Conservation (phyloP, 805 yeast genomes). For the Candida endomychidarum region DNA sequence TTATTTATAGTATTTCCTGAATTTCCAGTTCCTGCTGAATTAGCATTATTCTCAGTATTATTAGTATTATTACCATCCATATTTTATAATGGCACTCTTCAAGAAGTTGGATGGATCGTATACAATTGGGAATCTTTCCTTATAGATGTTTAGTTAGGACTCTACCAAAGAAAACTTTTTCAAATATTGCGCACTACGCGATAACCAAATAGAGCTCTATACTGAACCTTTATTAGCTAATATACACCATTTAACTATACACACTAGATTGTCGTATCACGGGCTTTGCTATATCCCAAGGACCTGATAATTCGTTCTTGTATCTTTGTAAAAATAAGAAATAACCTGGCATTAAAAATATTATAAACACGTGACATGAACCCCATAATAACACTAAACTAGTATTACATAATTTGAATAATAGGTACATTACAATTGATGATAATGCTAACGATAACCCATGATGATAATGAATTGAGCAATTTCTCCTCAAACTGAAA, state of each 20-base stretch:
- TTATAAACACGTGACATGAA: slow-evolving; percentile 45
- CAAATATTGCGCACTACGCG: neutral
- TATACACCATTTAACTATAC: neutral
- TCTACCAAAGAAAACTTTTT: neutral
- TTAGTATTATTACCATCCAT: slow-evolving; percentile 3
- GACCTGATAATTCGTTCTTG: slow-evolving; percentile 85
- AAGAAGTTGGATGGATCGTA: neutral
- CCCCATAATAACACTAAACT: slow-evolving; percentile 49
- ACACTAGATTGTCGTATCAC: slow-evolving; percentile 1
- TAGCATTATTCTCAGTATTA: neutral
- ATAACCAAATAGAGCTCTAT: too few species aligned
- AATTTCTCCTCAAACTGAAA: slow-evolving; percentile 50
- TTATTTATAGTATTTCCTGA: neutral
- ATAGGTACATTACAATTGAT: slow-evolving; percentile 23
- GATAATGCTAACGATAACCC: slow-evolving; percentile 19
- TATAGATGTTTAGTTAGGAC: neutral
- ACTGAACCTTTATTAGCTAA: too few species aligned
- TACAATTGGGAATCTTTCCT: neutral
- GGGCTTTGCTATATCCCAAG: slow-evolving; percentile 90
- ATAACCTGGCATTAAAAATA: slow-evolving; percentile 65
- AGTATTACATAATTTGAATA: slow-evolving; percentile 26
- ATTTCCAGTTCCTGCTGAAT: too few species aligned
- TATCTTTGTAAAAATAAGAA: slow-evolving; percentile 72
- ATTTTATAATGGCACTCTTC: neutral
- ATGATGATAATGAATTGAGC: slow-evolving; percentile 18